Evolutionary conservation across 1,284 basidiomycete genomes (phyloP), one percentile per base, ranked within the genome.

Genomic region (Moniliella sp.): DNA sequence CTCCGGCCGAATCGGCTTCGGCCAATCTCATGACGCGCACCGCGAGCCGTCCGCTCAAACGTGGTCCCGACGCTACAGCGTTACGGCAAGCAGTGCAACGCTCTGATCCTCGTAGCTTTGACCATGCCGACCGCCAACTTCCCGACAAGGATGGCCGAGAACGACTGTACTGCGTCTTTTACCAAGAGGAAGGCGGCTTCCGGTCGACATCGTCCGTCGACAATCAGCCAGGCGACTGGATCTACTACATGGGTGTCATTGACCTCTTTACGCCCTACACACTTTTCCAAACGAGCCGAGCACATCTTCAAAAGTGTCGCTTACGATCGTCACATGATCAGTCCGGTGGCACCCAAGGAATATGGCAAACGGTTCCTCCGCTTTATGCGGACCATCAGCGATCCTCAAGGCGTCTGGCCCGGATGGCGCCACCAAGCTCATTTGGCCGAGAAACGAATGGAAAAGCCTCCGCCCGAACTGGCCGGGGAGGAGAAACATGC

Each of bases 171-270:
- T 84, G 88, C 59, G 61, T 91, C 21, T 97, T 94, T 63, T 94
- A 93, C 57, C 81, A 88, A 54, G 84, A 97, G 56, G 91, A 97
- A 53, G 86, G 86, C 15, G 88, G 91, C 1, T 62, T 91, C 37
- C 72, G 76, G 16, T 81, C 83, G 15, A 91, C 21, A n/a, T 75
- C 88, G 59, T 81, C 88, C 48, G 61, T 59, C 14, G n/a, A n/a
- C n/a, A 88, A 94, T 57, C 65, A 70, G 18, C 64, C 69, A 2
- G 64, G n/a, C 60, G 73, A 77, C 45, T 72, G 71, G 31, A 79
- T 97, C 39, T 97, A 94, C 63, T 97, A 97, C 62, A 42, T 65
- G 12, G 64, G 61, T 18, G 48, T 62, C 26, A 61, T 61, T 32
- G 57, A 61, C 28, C 43, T 57, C 2, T 50, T 61, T 41, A 94